These are phyloP conservation scores for Colletotrichum echinochloae DNA, from an alignment of 2,329 filamentous ascomycete genomes.

Conservation along the genomic window DNA sequence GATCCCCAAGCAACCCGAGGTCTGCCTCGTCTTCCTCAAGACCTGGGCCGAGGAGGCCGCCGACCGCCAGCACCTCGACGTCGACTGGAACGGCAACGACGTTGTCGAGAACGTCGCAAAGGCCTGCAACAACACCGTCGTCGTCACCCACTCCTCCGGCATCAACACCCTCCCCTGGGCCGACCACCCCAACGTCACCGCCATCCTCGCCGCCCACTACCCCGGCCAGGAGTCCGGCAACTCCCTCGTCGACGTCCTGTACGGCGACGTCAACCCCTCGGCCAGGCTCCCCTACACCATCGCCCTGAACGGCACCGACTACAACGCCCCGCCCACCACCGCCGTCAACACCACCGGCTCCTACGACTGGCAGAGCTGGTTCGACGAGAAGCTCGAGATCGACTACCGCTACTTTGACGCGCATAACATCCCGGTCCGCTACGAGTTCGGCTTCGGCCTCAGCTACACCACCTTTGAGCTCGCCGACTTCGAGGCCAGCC, in stretches of 20 bases:
- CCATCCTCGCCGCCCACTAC: slow-evolving; percentile 75
- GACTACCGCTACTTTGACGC: slow-evolving; percentile 76
- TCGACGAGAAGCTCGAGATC: slow-evolving; percentile 74
- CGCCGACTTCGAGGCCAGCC: slow-evolving; percentile 47
- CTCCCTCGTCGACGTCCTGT: slow-evolving; percentile 75
- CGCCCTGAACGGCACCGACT: slow-evolving; percentile 64
- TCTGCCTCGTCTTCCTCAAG: slow-evolving; percentile 75
- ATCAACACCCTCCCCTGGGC: slow-evolving; percentile 68
- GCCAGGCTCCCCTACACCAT: slow-evolving; percentile 81
- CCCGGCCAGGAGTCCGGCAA: slow-evolving; percentile 80
- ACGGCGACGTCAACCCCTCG: slow-evolving; percentile 75
- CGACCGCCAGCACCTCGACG: slow-evolving; percentile 64
- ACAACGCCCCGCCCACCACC: slow-evolving; percentile 56
- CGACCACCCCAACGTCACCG: slow-evolving; percentile 73
- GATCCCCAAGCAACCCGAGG: slow-evolving; percentile 65
- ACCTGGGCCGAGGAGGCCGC: slow-evolving; percentile 75
- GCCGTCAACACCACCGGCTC: slow-evolving; percentile 51
- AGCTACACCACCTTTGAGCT: slow-evolving; percentile 75
- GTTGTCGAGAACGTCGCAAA: slow-evolving; percentile 43
- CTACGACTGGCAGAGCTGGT: slow-evolving; percentile 60
- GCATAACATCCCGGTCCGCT: slow-evolving; percentile 68
- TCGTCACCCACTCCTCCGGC: slow-evolving; percentile 78
- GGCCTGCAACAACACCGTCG: slow-evolving; percentile 64
- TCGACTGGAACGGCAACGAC: slow-evolving; percentile 73
- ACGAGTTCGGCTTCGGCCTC: slow-evolving; percentile 77